Percentiles rank a stretch among this genome's conserved stretches.
Conservation (phyloP, 306 rosid species). For the Vigna reflexopilosa region DNA sequence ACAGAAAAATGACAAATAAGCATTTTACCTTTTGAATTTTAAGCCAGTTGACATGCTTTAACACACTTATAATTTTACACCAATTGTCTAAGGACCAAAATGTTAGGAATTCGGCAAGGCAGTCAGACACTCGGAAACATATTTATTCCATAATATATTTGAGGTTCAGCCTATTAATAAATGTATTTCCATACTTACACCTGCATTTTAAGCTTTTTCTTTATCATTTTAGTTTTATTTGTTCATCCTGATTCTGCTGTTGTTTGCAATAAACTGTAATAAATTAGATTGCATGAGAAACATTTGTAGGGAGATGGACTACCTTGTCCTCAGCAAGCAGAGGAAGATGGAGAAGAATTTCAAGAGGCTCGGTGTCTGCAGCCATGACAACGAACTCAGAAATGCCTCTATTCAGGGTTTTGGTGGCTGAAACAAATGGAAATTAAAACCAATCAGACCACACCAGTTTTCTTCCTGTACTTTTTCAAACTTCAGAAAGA, state of each 20-base stretch:
- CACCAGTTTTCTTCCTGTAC: not conserved
- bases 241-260: not conserved
- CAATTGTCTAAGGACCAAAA: not conserved
- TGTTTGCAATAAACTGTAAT: not conserved
- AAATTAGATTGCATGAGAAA: not conserved
- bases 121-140: not conserved
- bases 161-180: not conserved
- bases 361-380: conserved; percentile 88
- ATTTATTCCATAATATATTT: no score
- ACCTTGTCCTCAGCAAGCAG: conserved; percentile 96
- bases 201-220: not conserved
- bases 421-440: conserved; percentile 66
- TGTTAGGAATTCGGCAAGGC: not conserved
- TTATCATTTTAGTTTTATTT: not conserved
- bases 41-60: not conserved
- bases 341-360: conserved; percentile 94
- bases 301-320: not conserved
- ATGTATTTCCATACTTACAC: not conserved
- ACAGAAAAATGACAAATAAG: not conserved
- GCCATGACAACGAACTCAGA: conserved; percentile 96
- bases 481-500: not conserved
- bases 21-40: not conserved
- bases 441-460: not conserved
- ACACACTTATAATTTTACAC: not conserved
- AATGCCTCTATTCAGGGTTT: conserved; percentile 92